phyloP scores from a whole-genome alignment of 2,329 filamentous ascomycete genomes.

The Colletotrichum limetticola region DNA sequence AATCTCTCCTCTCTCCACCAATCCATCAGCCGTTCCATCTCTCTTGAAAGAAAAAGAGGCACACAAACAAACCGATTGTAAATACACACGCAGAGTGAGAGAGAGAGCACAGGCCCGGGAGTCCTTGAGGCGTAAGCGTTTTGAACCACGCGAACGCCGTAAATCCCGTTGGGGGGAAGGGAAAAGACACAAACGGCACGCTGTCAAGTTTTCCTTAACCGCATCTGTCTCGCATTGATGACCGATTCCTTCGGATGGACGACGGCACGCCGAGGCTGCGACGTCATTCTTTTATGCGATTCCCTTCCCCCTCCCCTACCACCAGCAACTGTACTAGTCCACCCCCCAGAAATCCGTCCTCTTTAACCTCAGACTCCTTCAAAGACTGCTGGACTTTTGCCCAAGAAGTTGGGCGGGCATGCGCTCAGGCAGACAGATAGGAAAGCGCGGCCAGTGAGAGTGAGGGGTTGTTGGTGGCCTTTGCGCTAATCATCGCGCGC shows the following conservation, averaged over 20 bases:
- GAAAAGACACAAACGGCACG: neutral
- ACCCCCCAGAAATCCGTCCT: too few relatives aligned
- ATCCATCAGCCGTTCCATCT: neutral
- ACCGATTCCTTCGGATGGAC: neutral
- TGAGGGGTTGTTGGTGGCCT: neutral
- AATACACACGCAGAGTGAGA: too few relatives aligned
- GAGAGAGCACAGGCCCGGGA: neutral
- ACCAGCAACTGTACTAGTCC: neutral
- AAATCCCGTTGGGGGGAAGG: neutral
- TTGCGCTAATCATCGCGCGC: neutral
- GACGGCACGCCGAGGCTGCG: constrained; percentile 26
- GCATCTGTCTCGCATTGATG: constrained; percentile 34
- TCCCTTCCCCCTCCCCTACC: neutral
- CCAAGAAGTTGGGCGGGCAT: neutral
- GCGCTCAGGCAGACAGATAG: neutral
- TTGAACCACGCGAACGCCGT: neutral
- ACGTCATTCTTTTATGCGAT: constrained; percentile 29
- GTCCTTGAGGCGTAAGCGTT: constrained; percentile 12
- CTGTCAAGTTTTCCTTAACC: constrained; percentile 20
- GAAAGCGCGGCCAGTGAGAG: neutral
- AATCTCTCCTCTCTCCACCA: too few relatives aligned
- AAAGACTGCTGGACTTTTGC: neutral
- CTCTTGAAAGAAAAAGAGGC: neutral
- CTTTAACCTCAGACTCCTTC: neutral
- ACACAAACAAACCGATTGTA: neutral